Evolutionary conservation across 2,329 filamentous ascomycete species (phyloP), one percentile per base, ranked within the genome.

Genomic region (Colletotrichum musicola): DNA sequence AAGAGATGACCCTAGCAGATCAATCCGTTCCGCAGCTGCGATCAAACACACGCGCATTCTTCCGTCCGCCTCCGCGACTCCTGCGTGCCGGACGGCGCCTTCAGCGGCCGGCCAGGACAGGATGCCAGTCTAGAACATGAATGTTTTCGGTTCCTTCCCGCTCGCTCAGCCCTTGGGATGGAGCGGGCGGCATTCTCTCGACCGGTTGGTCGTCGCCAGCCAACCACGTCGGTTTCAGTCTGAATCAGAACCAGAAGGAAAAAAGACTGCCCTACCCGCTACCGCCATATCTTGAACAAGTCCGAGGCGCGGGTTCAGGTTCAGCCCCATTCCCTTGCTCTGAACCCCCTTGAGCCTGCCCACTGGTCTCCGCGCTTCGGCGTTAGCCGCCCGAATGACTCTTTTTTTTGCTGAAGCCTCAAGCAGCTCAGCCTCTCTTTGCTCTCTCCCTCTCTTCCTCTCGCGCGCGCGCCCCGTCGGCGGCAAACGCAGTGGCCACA

Each of bases 81-180:
- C 10, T 56, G 35, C 53, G 13, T 27, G 44, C 44, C 44, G 44
- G 10, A n/a, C 44, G 30, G 30, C 30, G 30, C 44, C 44, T n/a
- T 47, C 18, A n/a, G 44, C n/a, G n/a, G 51, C 51, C 51, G 22
- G 22, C 22, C 22, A 25, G 22, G 22, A 25, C 22, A 35, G 30
- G 30, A 9, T 10, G 30, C 30, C 30, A 54, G 35, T 38, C 54
- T 59, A 68, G 62, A 68, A 56, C 62, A 55, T 42, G 47, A 58
- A 30, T 59, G 64, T 64, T 59, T 64, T 50, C 61, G 38, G 56
- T 49, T 54, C 64, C 59, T 58, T 63, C 59, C 46, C 59, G 46
- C 22, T 42, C 59, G 35, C 22, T 42, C 35, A 7, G 40, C 62
- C 51, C 57, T 60, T 58, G 40, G 16, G 27, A 40, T 38, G 18